Evolutionary conservation across 2,329 filamentous ascomycete genomes (phyloP).

Genomic region (Cladosporium sphaerospermum): DNA sequence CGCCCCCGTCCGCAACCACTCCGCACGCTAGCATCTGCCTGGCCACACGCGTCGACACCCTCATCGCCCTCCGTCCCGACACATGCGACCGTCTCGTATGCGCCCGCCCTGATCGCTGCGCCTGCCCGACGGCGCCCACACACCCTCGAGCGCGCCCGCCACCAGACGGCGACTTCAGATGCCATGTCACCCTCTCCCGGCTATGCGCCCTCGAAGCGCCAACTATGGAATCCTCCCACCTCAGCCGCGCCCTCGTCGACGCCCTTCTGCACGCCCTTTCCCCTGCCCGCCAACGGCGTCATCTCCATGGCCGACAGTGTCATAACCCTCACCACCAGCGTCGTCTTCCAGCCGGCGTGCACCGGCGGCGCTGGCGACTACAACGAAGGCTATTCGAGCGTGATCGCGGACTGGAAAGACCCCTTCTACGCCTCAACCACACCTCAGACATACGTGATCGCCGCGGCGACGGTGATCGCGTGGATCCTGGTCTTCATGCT

Average conservation of each 20-base stretch:
- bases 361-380: conserved; percentile 34
- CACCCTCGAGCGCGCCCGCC: not conserved
- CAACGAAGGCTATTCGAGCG: conserved; percentile 38
- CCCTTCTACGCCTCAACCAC: conserved; percentile 93
- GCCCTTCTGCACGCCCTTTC: conserved; percentile 55
- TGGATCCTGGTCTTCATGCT: conserved; percentile 93
- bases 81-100: conserved; percentile 6
- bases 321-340: conserved; percentile 54
- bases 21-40: not conserved
- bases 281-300: conserved; percentile 54
- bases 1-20: not conserved
- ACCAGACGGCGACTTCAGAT: conserved; percentile 3
- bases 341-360: conserved; percentile 56
- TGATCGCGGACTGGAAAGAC: conserved; percentile 64
- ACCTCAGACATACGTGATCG: conserved; percentile 87
- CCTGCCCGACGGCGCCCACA: conserved; percentile 3
- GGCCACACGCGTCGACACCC: not conserved
- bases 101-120: conserved; percentile 9
- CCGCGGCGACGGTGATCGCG: conserved; percentile 81
- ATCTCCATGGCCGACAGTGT: conserved; percentile 48
- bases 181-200: conserved; percentile 12
- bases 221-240: conserved; percentile 28
- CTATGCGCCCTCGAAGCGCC: conserved; percentile 18
- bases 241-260: conserved; percentile 12
- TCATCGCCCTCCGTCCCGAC: not conserved